Evolutionary conservation across 768 basidiomycete species (phyloP), one percentile per base, ranked within the genome.

Genomic region (Jaapia argillacea): DNA sequence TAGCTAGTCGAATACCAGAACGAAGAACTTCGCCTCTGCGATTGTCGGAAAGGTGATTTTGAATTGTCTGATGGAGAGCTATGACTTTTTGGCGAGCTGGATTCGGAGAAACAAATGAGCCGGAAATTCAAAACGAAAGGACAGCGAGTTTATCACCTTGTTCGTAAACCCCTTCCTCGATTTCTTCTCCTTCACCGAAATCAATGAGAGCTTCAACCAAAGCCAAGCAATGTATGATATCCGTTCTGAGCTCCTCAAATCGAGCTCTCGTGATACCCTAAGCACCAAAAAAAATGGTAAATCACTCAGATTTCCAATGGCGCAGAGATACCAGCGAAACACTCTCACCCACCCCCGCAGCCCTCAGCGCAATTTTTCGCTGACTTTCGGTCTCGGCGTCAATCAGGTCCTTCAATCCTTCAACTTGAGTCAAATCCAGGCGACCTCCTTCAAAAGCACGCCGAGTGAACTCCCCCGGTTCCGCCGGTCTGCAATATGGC

Each of bases 101-200:
- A 14, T n/a, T 13, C 6, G 14, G 4, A 4, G 16, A 10, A 21
- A 25, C 10, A 22, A 38, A 21, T 10, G 37, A 13, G 22, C 7
- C 7, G 22, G 37, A 38, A 38, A 10, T 7, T 7, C 10, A 38
- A 13, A 7, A 22, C 7, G 10, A 7, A 38, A 38, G 7, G 10
- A 38, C 37, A 21, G 13, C 37, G 7, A 10, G 10, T 20, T 7
- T 35, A 60, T 3, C 44, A 85, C 90, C 86, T 64, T 74, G 68
- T 6, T 80, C 80, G 50, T 76, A 79, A 16, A 89, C 78, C 6
- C 72, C 80, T n/a, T 84, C 83, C 54, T 92, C 89, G 31, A 93
- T 74, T 26, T 88, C 85, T 54, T 93, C 91, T 12, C 82, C 85
- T 62, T 96, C 91, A 4, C 88, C 88, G 59, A 93, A 96, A 58